These are phyloP conservation scores for Allium fistulosum DNA, from an alignment of 106 monocot species.

Conservation along the genomic window DNA sequence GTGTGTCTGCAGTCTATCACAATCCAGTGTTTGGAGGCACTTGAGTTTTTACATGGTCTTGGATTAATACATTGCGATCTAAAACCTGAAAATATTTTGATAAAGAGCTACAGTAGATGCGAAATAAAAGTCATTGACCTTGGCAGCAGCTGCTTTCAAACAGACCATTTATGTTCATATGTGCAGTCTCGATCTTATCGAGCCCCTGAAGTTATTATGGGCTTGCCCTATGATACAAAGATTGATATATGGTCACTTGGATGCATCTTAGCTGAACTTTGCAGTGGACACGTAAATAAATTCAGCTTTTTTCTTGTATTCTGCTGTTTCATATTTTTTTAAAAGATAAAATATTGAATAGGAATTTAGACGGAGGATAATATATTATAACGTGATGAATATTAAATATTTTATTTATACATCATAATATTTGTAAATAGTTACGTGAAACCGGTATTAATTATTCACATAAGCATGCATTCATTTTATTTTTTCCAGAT, in stretches of 20 bases:
- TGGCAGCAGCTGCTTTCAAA: constrained; percentile 99
- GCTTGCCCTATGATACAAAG: constrained; percentile 91
- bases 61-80: constrained; percentile 98
- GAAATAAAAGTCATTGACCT: constrained; percentile 98
- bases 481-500: no score
- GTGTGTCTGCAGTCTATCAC: constrained; percentile 76
- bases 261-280: constrained; percentile 95
- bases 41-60: constrained; percentile 89
- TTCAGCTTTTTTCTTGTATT: not conserved
- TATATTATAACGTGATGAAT: no score
- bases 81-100: constrained; percentile 98
- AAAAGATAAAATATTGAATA: not conserved
- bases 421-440: no score
- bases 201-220: constrained; percentile 96
- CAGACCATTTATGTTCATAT: constrained; percentile 97
- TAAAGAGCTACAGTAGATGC: constrained; percentile 98
- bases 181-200: constrained; percentile 98
- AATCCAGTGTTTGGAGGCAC: constrained; percentile 93
- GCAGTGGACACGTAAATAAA: constrained; percentile 79
- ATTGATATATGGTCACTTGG: constrained; percentile 99
- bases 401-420: no score
- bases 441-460: no score
- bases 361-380: not conserved
- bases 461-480: no score
- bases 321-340: not conserved